A percentile compares a stretch with the other conserved stretches of the same genome.
Conservation (phyloP, 129 eudicot species). For the Saussurea involucrata region DNA sequence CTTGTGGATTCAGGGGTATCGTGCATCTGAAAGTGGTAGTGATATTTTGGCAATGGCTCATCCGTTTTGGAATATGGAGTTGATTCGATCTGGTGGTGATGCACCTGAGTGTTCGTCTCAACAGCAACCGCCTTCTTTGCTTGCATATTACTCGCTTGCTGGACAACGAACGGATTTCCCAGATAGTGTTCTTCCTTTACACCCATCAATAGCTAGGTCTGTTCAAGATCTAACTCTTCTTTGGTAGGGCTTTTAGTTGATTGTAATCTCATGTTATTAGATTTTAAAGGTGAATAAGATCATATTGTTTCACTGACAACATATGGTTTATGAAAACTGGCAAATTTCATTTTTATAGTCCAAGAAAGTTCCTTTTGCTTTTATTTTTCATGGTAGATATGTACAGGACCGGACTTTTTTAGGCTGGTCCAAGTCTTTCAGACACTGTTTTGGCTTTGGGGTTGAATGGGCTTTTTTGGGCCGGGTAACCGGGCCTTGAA, state of each 20-base stretch:
- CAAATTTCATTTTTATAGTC: neutral
- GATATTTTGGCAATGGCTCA: conserved; percentile 74
- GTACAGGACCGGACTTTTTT: neutral
- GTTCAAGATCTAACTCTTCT: neutral
- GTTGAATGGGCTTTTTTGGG: too few species aligned
- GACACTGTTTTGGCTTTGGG: too few species aligned
- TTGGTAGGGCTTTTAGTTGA: neutral
- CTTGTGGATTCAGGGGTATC: conserved; percentile 83
- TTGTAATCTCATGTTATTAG: neutral
- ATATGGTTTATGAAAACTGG: neutral
- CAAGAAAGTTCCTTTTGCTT: neutral
- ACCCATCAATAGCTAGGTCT: conserved; percentile 23
- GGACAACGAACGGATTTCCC: conserved; percentile 86
- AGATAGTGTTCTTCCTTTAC: conserved; percentile 49
- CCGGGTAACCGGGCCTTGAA: too few species aligned
- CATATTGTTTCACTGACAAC: neutral
- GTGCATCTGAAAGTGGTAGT: conserved; percentile 34
- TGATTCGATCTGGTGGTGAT: conserved; percentile 31
- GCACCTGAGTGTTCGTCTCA: neutral
- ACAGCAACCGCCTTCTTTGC: conserved; percentile 64
- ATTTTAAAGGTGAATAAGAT: neutral
- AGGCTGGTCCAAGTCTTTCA: too few species aligned
- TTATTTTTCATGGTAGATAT: neutral
- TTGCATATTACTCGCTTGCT: conserved; percentile 87
- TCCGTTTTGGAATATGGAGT: conserved; percentile 86